Base-by-base conservation (phyloP, 148 eudicot genomes). In the Persicaria tinctoria region DNA sequence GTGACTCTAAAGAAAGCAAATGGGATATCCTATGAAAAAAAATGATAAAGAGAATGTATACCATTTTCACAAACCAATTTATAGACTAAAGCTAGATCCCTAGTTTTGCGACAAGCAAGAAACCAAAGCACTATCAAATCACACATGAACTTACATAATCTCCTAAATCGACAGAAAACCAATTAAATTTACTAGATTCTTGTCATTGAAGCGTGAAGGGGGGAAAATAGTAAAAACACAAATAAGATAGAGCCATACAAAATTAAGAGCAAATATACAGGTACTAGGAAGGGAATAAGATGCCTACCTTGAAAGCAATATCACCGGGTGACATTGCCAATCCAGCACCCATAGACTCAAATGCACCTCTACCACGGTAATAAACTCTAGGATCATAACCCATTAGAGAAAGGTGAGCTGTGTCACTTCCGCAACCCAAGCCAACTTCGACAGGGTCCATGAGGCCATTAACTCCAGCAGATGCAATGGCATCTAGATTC, bases 401-500 rank as follows among this genome's bases (percentile, higher is more conserved):
- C 75, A 95, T 76, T 69, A 95, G 76, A 76, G 97, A 95, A 81
- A 95, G 97, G 82, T 95, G 99, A 1, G 99, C 99, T 3, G 99
- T 95, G 81, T 95, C 99, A 79, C 97, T 95, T 76, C 97, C 99
- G 79, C 98, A 95, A 27, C 79, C 99, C 76, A 95, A 89, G 55
- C 98, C 99, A 23, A 86, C 93, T 89, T 95, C 99, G 70, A 95
- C 97, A 27, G 99, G 99, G 76, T 95, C 98, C 99, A 95, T 92
- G 51, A 95, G 87, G 75, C 97, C 99, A 84, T 90, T 95, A 59
- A 95, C 89, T 32, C 98, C 99, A 75, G 99, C 92, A 72, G 92
- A 90, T 79, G 97, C 96, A 73, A 95, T 86, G 12, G 92, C 92
- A 80, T 95, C 96, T 81, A 92, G 78, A 74, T 92, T 87, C 14